phyloP scores from a whole-genome alignment of 768 basidiomycete species.

The Sporobolomyces pararoseus region DNA sequence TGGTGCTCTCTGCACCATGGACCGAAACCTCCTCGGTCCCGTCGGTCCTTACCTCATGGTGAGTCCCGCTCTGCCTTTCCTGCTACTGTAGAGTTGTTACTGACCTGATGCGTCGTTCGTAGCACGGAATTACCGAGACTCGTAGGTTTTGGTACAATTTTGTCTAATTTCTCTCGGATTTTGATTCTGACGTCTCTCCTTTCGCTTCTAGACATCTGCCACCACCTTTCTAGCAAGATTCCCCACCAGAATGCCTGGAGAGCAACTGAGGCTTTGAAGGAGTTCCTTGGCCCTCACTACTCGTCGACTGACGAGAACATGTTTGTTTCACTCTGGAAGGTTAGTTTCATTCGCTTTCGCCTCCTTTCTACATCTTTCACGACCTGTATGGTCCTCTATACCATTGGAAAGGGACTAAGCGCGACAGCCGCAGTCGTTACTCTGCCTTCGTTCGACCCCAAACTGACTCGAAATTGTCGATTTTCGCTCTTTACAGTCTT shows the following conservation, averaged over 20 bases:
- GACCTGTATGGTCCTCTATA: neutral
- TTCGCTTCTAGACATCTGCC: constrained; percentile 69
- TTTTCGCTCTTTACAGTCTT: neutral
- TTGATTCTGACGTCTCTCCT: neutral
- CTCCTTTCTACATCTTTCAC: neutral
- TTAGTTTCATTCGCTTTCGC: constrained; percentile 5
- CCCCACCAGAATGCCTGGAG: constrained; percentile 89
- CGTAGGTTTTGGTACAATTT: neutral
- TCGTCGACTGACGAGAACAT: constrained; percentile 49
- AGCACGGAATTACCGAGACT: constrained; percentile 43
- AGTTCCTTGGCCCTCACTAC: constrained; percentile 60
- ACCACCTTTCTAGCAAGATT: constrained; percentile 91
- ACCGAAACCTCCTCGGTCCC: constrained; percentile 74
- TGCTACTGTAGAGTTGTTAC: neutral
- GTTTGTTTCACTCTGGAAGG: constrained; percentile 65
- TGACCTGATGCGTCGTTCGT: too few relatives aligned
- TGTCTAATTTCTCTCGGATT: neutral
- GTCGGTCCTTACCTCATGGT: constrained; percentile 72
- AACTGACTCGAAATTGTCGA: constrained; percentile 3
- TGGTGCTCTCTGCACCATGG: constrained; percentile 84
- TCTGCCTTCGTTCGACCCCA: neutral
- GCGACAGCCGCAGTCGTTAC: neutral
- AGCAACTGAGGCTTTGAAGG: constrained; percentile 51
- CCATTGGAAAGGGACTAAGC: too few relatives aligned
- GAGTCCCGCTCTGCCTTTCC: neutral